Conservation (phyloP, 73 alveolate species). For the Paramecium bursaria region DNA sequence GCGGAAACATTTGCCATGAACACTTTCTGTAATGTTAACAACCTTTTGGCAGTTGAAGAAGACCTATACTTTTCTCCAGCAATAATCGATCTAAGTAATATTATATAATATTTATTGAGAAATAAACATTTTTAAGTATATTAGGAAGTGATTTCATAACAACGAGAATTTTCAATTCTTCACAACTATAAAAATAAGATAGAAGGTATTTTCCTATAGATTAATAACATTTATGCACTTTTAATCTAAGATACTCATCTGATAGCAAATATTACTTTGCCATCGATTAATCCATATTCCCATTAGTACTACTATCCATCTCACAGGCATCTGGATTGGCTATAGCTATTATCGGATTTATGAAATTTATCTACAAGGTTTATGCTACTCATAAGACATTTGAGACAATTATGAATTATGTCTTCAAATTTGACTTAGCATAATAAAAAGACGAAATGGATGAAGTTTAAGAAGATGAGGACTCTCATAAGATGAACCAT, state of each 20-base stretch:
- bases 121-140: conserved; percentile 11
- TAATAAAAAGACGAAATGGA: too few relatives aligned
- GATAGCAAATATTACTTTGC: conserved; percentile 2
- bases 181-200: conserved; percentile 20
- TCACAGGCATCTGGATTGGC: conserved; percentile 41
- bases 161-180: not conserved
- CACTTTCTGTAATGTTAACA: conserved; percentile 20
- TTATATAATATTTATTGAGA: not conserved
- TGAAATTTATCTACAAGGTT: conserved; percentile 15
- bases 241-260: not conserved
- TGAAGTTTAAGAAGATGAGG: too few relatives aligned
- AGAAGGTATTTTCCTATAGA: conserved; percentile 26
- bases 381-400: conserved; percentile 39
- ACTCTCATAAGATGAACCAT: too few relatives aligned
- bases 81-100: conserved; percentile 4
- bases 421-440: conserved; percentile 53
- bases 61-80: conserved; percentile 26
- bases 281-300: not conserved
- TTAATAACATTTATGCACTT: not conserved
- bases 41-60: conserved; percentile 29
- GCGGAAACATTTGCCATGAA: conserved; percentile 37
- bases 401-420: conserved; percentile 40
- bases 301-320: conserved; percentile 13
- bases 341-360: conserved; percentile 1
- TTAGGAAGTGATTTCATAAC: not conserved